Percentiles rank a stretch among this genome's conserved stretches.
Conservation (phyloP, 179 eudicot species). For the Silene coronaria region DNA sequence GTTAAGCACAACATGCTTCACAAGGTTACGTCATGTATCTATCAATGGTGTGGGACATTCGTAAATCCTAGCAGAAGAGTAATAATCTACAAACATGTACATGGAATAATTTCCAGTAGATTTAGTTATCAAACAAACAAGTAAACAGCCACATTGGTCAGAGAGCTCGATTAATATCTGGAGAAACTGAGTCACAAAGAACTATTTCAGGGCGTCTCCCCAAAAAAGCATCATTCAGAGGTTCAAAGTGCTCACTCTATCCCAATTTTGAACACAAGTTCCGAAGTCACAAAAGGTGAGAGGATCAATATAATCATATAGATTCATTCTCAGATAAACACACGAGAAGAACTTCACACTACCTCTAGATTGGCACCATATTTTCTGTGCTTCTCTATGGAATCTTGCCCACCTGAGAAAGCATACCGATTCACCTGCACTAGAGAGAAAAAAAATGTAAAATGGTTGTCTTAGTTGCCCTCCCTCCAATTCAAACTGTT, state of each 20-base stretch:
- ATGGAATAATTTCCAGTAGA: background rate
- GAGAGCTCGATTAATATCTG: slow-evolving; percentile 2
- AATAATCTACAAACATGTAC: background rate
- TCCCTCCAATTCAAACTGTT: background rate
- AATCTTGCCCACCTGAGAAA: slow-evolving; percentile 98
- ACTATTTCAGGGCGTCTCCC: background rate
- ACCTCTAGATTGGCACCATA: slow-evolving; percentile 96
- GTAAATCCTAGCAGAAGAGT: too few relatives aligned
- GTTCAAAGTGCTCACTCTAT: background rate
- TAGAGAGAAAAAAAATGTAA: background rate
- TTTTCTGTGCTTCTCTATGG: slow-evolving; percentile 74
- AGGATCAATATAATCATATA: background rate
- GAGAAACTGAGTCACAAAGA: background rate
- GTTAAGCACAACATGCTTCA: background rate
- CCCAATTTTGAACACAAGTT: background rate
- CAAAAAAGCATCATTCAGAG: background rate
- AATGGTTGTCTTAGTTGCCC: background rate
- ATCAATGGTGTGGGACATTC: background rate
- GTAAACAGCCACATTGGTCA: background rate
- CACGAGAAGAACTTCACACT: slow-evolving; percentile 8
- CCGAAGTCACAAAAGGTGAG: background rate
- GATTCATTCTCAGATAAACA: slow-evolving; percentile 13
- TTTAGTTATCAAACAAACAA: background rate
- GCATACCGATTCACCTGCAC: slow-evolving; percentile 82
- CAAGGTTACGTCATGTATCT: background rate